Evolutionary conservation across 768 basidiomycete genomes (phyloP), one percentile per base, ranked within the genome.

Genomic region (Sporobolomyces phaffii): DNA sequence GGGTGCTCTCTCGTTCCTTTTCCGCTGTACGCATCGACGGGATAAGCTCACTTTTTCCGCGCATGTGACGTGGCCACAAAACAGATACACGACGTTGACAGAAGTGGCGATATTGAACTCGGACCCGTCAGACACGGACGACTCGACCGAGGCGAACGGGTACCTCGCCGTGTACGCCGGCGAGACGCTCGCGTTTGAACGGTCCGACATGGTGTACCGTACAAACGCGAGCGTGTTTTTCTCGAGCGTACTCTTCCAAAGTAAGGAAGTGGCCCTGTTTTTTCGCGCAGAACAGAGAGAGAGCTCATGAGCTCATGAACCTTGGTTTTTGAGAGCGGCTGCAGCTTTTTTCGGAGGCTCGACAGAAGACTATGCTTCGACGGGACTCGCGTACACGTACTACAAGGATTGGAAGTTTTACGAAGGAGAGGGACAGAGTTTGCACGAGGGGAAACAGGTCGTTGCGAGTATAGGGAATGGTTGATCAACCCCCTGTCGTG

Each of bases 311-410:
- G n/a, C n/a, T n/a, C n/a, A n/a, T n/a, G n/a, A n/a, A n/a, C n/a
- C n/a, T n/a, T n/a, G n/a, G n/a, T n/a, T n/a, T n/a, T 6, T 33
- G 1, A 8, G 5, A 6, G 3, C 11, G 3, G 2, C 34, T 6
- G 9, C 38, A 68, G 65, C 66, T 28, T 68, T 68, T 44, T 68
- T 68, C 29, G 66, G 66, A 44, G 66, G 66, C 11, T 59, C 56
- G 11, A 48, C 50, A 1, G 28, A 17, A 3, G 36, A 59, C 9
- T 68, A 62, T 22, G 66, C 66, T n/a, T 44, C 66, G 8, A 20
- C 66, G 2, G 56, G 44, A 18, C 45, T 59, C 22, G 38, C 43
- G 26, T 44, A 41, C 17, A 47, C 61, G 0, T 63, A 62, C n/a
- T 68, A 31, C 31, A 54, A 60, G 14, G 59, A 68, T 28, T 41